Base-by-base conservation (phyloP, 1,139 yeast genomes). In the Kodamaea alishanica region DNA sequence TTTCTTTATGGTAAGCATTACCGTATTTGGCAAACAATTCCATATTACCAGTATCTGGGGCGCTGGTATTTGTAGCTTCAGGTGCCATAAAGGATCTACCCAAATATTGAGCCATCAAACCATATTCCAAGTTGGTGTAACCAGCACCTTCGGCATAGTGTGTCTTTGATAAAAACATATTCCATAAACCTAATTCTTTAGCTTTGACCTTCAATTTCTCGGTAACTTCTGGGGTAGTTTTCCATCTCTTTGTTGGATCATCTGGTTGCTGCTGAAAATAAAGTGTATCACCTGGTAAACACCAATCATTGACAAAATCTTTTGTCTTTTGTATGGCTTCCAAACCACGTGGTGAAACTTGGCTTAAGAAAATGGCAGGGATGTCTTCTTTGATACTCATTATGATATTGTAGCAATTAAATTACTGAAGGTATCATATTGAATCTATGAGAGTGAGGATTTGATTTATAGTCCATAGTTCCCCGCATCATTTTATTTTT, bases 41-140 rank as follows among this genome's bases (percentile, higher is more conserved):
- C 84, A 81, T 81, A 53, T 82, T 81, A 6, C 88, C 88, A n/a
- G 87, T 81, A 51, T 81, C 88, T 10, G 88, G 88, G 6, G 87
- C 87, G 39, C 60, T 63, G 24, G 81, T 76, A 55, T 81, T 81
- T 46, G 83, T 78, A 24, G 78, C 83, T 53, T 78, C 84, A 2
- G 86, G 81, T 1, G 79, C 85, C 37, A 70, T 56, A 40, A 65
- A 62, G 2, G 79, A 68, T 40, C 79, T 66, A 20, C 88, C 88
- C 57, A 81, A 67, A 50, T 79, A 79, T 51, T 77, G 79, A 1
- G 85, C 84, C 87, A 81, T 80, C 42, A 81, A 61, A 0, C 84
- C 87, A 53, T 81, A 81, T 54, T 81, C 88, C 51, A 81, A 62
- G 55, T 81, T 81, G 40, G 84, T 69, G 56, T 56, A 80, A 7